Percentiles rank a stretch among this genome's conserved stretches.
Conservation (phyloP, 495 filamentous ascomycete genomes). For the Podospora appendiculata region DNA sequence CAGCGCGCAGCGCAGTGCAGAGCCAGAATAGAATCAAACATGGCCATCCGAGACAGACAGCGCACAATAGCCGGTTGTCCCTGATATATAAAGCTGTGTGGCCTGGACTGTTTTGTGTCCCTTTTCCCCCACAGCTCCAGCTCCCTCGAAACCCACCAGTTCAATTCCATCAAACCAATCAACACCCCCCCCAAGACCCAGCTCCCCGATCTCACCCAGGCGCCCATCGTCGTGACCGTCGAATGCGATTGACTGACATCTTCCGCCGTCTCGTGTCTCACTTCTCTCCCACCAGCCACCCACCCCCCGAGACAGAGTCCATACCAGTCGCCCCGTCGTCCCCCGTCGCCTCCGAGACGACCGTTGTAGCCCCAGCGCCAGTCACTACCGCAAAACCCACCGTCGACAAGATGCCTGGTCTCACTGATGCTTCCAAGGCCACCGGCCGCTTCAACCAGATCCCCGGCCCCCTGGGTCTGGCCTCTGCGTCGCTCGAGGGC, state of each 20-base stretch:
- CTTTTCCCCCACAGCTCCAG: not conserved
- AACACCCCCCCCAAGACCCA: not conserved
- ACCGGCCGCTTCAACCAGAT: slow-evolving; percentile 34
- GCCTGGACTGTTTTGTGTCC: not conserved
- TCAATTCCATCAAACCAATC: not conserved
- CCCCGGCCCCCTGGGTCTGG: slow-evolving; percentile 42
- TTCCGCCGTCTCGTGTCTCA: slow-evolving; percentile 22
- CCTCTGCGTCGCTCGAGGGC: slow-evolving; percentile 39
- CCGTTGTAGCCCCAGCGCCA: not conserved
- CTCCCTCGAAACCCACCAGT: not conserved
- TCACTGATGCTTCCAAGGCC: slow-evolving; percentile 10
- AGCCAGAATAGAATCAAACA: not conserved
- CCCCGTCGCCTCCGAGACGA: slow-evolving; percentile 9
- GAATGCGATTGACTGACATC: slow-evolving; percentile 16
- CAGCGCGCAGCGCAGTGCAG: not conserved
- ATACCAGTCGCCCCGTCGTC: slow-evolving; percentile 10
- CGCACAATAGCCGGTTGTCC: slow-evolving; percentile 5
- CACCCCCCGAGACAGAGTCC: slow-evolving; percentile 8
- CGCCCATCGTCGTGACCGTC: not conserved
- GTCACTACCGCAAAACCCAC: not conserved
- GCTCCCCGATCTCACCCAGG: not conserved
- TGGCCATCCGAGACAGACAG: not conserved
- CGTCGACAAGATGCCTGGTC: slow-evolving; percentile 30
- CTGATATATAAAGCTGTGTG: not conserved
- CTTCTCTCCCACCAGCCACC: slow-evolving; percentile 11